Base-by-base conservation (phyloP, 225 moss, liverwort and hornwort genomes). In the Pseudoscleropodium purum region DNA sequence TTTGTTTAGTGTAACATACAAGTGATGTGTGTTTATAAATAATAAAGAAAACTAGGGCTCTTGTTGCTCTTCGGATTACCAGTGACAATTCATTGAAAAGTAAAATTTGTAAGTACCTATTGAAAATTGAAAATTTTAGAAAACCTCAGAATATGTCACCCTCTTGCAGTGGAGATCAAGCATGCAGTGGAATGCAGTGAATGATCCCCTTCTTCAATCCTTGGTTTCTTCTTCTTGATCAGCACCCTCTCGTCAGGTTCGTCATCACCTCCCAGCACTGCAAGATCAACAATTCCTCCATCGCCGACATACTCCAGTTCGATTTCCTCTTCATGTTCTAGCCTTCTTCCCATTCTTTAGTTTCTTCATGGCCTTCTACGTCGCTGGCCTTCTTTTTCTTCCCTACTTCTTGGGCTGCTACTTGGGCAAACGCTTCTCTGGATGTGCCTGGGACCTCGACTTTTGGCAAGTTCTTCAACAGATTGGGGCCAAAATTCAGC, bases 401-500 rank as follows among this genome's bases (percentile, higher is more conserved):
- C 68, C 91, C 89, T 61, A 70, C 62, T 26, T 76, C 89, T 37
- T 57, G 85, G 68, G 59, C 39, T 52, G 30, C 57, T n/a, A n/a
- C n/a, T n/a, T n/a, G n/a, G n/a, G n/a, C n/a, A n/a, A n/a, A 61
- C 24, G 49, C 54, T 65, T 72, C 82, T 8, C 15, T 9, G 37
- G 19, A 9, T 23, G 49, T 52, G n/a, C 8, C 31, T 36, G 19
- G 27, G 10, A 39, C 73, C 59, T 59, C 60, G 15, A 26, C 79
- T 79, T 79, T 65, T 83, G 12, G 52, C 51, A 25, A 70, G 15
- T 74, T 79, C 72, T 47, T 80, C 67, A 78, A 68, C 88, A 63
- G 86, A 84, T 56, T 79, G 83, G 4, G 94, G 91, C 92, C 92
- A 94, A 57, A 92, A 92, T 18, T 94, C 94, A 10, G 94, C 94